Evolutionary conservation across 2,329 filamentous ascomycete species (phyloP), one percentile per base, ranked within the genome.

Genomic region (Aspergillus glaucus): DNA sequence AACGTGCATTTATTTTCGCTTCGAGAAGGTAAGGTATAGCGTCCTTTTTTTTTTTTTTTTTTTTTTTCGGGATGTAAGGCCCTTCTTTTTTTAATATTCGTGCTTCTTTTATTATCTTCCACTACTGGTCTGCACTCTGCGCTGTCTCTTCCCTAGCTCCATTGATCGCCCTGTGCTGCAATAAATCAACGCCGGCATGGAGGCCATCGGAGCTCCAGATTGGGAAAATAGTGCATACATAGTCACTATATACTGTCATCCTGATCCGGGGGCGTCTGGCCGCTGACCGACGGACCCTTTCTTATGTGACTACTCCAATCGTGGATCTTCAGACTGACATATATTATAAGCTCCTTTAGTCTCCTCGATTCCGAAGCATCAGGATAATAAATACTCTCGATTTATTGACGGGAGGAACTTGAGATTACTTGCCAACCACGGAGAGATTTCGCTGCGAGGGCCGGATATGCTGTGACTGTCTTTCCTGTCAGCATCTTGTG

Each of bases 131-230:
- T 58, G 55, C 56, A 57, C 51, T 56, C 7, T 22, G 26, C 26
- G 26, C 37, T 21, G 14, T 37, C 34, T 58, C 54, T 53, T 61
- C 60, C 58, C 55, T 50, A 61, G 61, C 57, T 62, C 62, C 52
- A 63, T 62, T 60, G 64, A 67, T 67, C 64, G 61, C 59, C 62
- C 61, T 59, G 61, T 64, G 60, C 61, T 66, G 63, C 63, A 66
- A 67, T 66, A 62, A 63, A 54, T 63, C 56, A 57, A 55, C 57
- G 8, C 55, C 62, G 51, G 56, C 53, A 61, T 58, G 61, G 55
- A 55, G 55, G 62, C 62, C 59, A 57, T 61, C 62, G 59, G 62
- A 62, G 62, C 60, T 61, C 19, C 37, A 40, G n/a, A 65, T 65
- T 60, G 58, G 59, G 55, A 62, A 67, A 60, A 59, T 40, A 40